Evolutionary conservation across 805 yeast species (phyloP).

Genomic region (Lachancea kluyveri): DNA sequence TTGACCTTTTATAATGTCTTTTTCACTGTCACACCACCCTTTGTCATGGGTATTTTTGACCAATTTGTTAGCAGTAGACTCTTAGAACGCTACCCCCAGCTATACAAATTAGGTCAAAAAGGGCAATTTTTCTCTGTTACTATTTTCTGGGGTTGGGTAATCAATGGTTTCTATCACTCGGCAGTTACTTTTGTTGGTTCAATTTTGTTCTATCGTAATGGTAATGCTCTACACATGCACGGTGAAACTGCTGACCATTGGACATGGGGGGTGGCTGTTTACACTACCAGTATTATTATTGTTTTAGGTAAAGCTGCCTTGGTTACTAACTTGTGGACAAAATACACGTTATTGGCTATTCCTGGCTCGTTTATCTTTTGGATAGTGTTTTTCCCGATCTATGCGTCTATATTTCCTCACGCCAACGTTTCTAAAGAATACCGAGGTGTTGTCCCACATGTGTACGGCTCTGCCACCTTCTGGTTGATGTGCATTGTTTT

Average conservation of each 20-base stretch:
- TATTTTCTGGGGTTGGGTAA: conserved; percentile 96
- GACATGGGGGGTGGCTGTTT: conserved; percentile 91
- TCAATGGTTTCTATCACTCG: conserved; percentile 92
- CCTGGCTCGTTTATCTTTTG: conserved; percentile 89
- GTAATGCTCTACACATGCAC: conserved; percentile 49
- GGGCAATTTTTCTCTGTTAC: conserved; percentile 84
- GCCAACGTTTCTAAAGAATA: conserved; percentile 79
- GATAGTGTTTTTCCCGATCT: conserved; percentile 81
- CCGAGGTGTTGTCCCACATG: conserved; percentile 66
- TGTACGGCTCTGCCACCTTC: conserved; percentile 71
- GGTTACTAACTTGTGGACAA: conserved; percentile 90
- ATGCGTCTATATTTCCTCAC: conserved; percentile 78
- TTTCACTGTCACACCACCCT: conserved; percentile 92
- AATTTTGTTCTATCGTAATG: conserved; percentile 58
- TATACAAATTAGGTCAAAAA: conserved; percentile 85
- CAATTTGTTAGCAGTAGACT: conserved; percentile 90
- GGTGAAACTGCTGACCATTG: conserved; percentile 83
- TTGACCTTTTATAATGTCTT: conserved; percentile 92
- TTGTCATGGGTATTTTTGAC: conserved; percentile 93
- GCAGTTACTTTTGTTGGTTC: conserved; percentile 75
- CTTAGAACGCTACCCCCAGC: conserved; percentile 84
- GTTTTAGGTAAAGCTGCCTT: conserved; percentile 94
- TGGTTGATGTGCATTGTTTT: conserved; percentile 80
- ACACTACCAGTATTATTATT: conserved; percentile 80
- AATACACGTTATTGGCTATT: conserved; percentile 83